Evolutionary conservation across 1,139 yeast species (phyloP).

Genomic region (Yamadazyma kanchanaburiensis): DNA sequence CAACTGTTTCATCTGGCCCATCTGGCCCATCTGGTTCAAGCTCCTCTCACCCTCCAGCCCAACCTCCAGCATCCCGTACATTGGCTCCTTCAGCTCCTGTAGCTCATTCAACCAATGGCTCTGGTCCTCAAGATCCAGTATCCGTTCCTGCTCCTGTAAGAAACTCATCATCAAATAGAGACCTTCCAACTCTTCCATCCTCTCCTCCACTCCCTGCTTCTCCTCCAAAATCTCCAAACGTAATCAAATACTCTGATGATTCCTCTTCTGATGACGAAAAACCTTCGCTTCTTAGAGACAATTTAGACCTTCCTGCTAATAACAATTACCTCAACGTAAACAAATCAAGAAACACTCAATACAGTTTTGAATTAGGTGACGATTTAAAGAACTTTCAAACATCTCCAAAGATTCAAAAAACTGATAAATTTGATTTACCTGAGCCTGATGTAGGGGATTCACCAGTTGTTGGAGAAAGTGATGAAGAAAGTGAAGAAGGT

Average conservation of each 20-base stretch:
- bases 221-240: conserved; percentile 24
- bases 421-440: conserved; percentile 15
- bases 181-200: conserved; percentile 11
- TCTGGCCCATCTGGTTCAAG: conserved; percentile 1
- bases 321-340: conserved; percentile 8
- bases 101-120: not conserved
- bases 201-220: conserved; percentile 1
- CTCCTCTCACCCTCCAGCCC: not conserved
- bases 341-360: conserved; percentile 17
- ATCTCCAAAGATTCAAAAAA: conserved; percentile 21
- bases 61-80: not conserved
- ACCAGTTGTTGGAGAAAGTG: conserved; percentile 2
- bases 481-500: conserved; percentile 1
- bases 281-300: conserved; percentile 33
- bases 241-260: conserved; percentile 21
- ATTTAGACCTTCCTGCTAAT: conserved; percentile 15
- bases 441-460: conserved; percentile 13
- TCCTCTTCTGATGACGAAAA: conserved; percentile 24
- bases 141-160: conserved; percentile 1
- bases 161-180: conserved; percentile 7
- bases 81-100: not conserved
- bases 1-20: conserved; percentile 1
- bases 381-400: conserved; percentile 30
- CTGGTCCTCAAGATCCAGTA: not conserved
- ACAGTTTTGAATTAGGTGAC: conserved; percentile 45